Evolutionary conservation across 2,329 filamentous ascomycete genomes (phyloP), one percentile per base, ranked within the genome.

Genomic region (Monilinia fructicola): DNA sequence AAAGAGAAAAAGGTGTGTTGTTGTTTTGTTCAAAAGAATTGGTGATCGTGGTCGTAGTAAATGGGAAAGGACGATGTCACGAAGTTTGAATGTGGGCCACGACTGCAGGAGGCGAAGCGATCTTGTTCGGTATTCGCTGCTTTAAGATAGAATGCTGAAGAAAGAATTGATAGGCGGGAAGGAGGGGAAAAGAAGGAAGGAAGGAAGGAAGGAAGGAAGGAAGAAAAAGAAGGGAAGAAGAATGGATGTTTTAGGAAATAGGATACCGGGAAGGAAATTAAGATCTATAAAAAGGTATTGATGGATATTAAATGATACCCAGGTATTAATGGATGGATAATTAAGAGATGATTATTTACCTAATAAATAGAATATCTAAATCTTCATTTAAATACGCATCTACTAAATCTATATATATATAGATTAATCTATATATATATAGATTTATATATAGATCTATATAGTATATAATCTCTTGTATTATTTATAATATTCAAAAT

Each of bases 21-120:
- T 62, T 62, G 59, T 62, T 62, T 62, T 62, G 62, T 64, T 42
- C 11, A 64, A 64, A 64, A 64, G 62, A 64, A 64, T 65, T 65
- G 55, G 48, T 61, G 66, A 66, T 66, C 62, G 66, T 67, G 66
- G 66, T 67, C 62, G 66, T 59, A 58, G 62, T 52, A 64, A 65
- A 59, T 54, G 62, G 62, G 54, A 64, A 64, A 55, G 62, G 53
- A 64, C 62, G 62, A 64, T 64, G 62, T 64, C 62, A 60, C 55
- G 55, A 61, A 65, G 42, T 65, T 60, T 58, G 64, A 65, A 26
- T 64, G 65, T 66, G 65, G 65, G 65, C 58, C 65, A 23, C 7
- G 42, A 66, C 65, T 66, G 65, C 65, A 66, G 58, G 56, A 66
- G 65, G 65, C 65, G 65, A 66, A 60, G 56, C 46, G 55, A 61